phyloP scores from a whole-genome alignment of 495 filamentous ascomycete species.

The Hypomontagnella submonticulosa region DNA sequence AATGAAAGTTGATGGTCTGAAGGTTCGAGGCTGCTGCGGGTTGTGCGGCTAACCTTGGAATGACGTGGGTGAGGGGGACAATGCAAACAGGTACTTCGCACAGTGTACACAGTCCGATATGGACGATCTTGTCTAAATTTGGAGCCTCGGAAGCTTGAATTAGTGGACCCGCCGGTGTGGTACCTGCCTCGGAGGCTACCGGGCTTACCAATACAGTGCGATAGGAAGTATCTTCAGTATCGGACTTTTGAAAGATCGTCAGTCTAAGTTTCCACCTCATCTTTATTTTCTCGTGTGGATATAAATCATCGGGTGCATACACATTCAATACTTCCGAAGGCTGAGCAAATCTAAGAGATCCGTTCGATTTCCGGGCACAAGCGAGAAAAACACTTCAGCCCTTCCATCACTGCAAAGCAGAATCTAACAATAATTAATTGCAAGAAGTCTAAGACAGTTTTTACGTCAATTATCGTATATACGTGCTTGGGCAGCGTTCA shows the following conservation, averaged over 20 bases:
- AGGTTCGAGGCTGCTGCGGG: constrained; percentile 1
- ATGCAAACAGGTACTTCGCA: constrained; percentile 18
- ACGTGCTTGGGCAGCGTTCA: no score
- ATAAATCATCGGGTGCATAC: no score
- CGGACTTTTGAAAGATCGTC: constrained; percentile 1
- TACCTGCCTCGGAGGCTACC: no score
- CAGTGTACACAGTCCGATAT: constrained; percentile 13
- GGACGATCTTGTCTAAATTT: background rate
- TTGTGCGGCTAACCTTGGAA: constrained; percentile 11
- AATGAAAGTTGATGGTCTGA: constrained; percentile 13
- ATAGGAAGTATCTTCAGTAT: background rate
- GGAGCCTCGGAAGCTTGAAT: background rate
- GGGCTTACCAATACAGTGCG: constrained; percentile 11
- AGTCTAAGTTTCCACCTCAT: background rate
- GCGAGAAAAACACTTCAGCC: no score
- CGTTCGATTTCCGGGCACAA: no score
- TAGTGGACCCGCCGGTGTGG: constrained; percentile 19
- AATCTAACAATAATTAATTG: no score
- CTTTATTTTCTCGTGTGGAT: no score
- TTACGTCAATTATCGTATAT: no score
- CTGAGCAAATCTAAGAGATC: no score
- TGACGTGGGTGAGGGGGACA: constrained; percentile 37
- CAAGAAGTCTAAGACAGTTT: no score
- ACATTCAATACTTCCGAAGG: no score
- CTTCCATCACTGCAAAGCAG: no score